Evolutionary conservation across 2,329 filamentous ascomycete species (phyloP).

Genomic region (Zymoseptoria pseudotritici): DNA sequence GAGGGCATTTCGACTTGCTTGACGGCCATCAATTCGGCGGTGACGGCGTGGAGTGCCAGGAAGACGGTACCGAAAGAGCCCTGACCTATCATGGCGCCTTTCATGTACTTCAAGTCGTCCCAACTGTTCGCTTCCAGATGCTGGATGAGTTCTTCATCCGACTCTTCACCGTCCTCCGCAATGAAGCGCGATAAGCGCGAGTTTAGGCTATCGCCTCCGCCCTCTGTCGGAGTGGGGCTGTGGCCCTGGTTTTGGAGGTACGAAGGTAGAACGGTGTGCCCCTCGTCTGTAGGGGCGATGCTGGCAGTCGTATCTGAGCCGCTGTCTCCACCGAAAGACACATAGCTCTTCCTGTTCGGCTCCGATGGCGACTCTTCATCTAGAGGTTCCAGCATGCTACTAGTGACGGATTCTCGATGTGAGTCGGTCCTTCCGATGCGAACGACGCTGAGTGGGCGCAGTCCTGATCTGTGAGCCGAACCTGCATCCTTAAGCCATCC

Average conservation of each 20-base stretch:
- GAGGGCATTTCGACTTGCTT: conserved; percentile 95
- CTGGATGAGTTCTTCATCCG: conserved; percentile 79
- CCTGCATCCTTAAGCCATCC: conserved; percentile 69
- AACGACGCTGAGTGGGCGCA: conserved; percentile 55
- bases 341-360: conserved; percentile 88
- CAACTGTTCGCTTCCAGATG: conserved; percentile 90
- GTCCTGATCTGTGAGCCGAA: conserved; percentile 36
- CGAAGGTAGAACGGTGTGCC: conserved; percentile 61
- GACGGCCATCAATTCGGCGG: conserved; percentile 92
- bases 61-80: conserved; percentile 96
- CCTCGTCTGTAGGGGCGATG: conserved; percentile 69
- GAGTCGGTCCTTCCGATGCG: conserved; percentile 50
- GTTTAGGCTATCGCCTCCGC: conserved; percentile 58
- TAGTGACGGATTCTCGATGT: conserved; percentile 82
- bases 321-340: conserved; percentile 72
- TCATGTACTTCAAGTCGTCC: conserved; percentile 99
- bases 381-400: conserved; percentile 78
- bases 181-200: conserved; percentile 78
- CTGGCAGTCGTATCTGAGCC: conserved; percentile 59
- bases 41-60: conserved; percentile 88
- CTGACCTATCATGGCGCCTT: conserved; percentile 92
- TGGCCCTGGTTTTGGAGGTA: conserved; percentile 79
- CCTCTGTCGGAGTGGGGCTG: conserved; percentile 48
- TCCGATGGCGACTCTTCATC: conserved; percentile 85
- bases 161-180: conserved; percentile 84